Percentiles rank a stretch among this genome's conserved stretches.
Conservation (phyloP, 768 basidiomycete genomes). For the Coprinopsis sp. region DNA sequence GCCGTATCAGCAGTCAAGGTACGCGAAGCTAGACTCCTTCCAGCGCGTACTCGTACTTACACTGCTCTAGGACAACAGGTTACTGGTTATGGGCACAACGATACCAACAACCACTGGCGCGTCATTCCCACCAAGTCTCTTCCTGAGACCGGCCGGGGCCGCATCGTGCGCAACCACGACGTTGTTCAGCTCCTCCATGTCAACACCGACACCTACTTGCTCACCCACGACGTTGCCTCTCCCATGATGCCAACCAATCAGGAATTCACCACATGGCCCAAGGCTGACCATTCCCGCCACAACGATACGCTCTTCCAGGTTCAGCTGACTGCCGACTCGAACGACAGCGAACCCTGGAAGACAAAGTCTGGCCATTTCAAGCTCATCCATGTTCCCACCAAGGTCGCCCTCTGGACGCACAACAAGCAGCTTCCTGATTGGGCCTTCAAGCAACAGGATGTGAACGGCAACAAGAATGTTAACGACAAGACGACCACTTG, state of each 20-base stretch:
- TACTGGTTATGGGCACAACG: slow-evolving; percentile 91
- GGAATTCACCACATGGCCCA: slow-evolving; percentile 92
- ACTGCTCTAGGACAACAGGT: slow-evolving; percentile 77
- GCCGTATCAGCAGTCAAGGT: slow-evolving; percentile 93
- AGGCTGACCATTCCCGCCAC: slow-evolving; percentile 69
- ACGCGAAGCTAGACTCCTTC: slow-evolving; percentile 5
- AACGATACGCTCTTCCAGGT: slow-evolving; percentile 90
- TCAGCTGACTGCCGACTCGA: slow-evolving; percentile 57
- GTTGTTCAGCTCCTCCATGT: slow-evolving; percentile 85
- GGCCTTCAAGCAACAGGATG: slow-evolving; percentile 96
- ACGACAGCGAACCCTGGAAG: slow-evolving; percentile 82
- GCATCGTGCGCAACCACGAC: slow-evolving; percentile 88
- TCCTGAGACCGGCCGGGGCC: slow-evolving; percentile 89
- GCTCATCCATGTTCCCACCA: slow-evolving; percentile 83
- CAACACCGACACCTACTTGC: slow-evolving; percentile 72
- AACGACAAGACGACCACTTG: slow-evolving; percentile 79
- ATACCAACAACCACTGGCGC: slow-evolving; percentile 95
- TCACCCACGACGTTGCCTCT: slow-evolving; percentile 97
- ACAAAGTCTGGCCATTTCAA: slow-evolving; percentile 93
- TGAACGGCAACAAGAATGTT: slow-evolving; percentile 95
- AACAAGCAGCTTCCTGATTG: slow-evolving; percentile 83
- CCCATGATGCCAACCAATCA: slow-evolving; percentile 97
- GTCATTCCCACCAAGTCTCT: slow-evolving; percentile 92
- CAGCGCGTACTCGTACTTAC: slow-evolving; percentile 1
- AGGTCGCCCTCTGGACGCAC: slow-evolving; percentile 94